Evolutionary conservation across 2,329 filamentous ascomycete species (phyloP).

Genomic region (Zasmidium citrigriseum): DNA sequence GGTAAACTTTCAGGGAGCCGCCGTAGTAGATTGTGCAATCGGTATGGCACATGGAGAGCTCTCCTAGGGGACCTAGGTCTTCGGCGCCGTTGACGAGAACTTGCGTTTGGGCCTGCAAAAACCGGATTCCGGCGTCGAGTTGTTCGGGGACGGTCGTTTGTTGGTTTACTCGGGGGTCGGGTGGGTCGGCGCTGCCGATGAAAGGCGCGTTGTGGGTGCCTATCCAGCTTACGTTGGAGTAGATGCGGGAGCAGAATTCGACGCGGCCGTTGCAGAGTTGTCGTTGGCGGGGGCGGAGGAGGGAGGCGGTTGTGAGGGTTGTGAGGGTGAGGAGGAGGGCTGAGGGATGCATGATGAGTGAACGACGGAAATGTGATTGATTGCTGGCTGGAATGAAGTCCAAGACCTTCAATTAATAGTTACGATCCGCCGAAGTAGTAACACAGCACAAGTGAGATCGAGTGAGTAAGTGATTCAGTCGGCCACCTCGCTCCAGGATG

Average conservation of each 20-base stretch:
- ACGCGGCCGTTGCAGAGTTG: slow-evolving; percentile 58
- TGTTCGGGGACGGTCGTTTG: slow-evolving; percentile 59
- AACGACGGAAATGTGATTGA: too few species aligned
- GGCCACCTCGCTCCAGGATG: neutral
- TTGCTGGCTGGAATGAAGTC: too few species aligned
- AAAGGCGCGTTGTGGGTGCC: slow-evolving; percentile 69
- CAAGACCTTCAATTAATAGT: too few species aligned
- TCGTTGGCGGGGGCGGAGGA: slow-evolving; percentile 1
- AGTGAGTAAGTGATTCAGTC: neutral
- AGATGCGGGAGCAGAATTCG: slow-evolving; percentile 57
- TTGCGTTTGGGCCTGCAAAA: slow-evolving; percentile 66
- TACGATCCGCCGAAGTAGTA: too few species aligned
- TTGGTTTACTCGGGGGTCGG: slow-evolving; percentile 42
- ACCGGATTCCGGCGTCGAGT: slow-evolving; percentile 63
- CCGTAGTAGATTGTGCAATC: slow-evolving; percentile 54
- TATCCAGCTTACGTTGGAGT: slow-evolving; percentile 60
- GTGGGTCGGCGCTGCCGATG: slow-evolving; percentile 46
- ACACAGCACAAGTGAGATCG: neutral
- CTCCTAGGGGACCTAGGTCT: slow-evolving; percentile 22
- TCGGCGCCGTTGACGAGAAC: slow-evolving; percentile 36
- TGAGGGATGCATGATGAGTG: neutral
- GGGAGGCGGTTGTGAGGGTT: neutral
- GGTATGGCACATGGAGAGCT: slow-evolving; percentile 65
- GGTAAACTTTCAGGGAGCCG: slow-evolving; percentile 56
- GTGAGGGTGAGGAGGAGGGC: neutral